Percentiles rank a stretch among this genome's conserved stretches.
phyloP scores from a whole-genome alignment of 164 flowering plant genomes.

The Chloranthus sessilifolius region DNA sequence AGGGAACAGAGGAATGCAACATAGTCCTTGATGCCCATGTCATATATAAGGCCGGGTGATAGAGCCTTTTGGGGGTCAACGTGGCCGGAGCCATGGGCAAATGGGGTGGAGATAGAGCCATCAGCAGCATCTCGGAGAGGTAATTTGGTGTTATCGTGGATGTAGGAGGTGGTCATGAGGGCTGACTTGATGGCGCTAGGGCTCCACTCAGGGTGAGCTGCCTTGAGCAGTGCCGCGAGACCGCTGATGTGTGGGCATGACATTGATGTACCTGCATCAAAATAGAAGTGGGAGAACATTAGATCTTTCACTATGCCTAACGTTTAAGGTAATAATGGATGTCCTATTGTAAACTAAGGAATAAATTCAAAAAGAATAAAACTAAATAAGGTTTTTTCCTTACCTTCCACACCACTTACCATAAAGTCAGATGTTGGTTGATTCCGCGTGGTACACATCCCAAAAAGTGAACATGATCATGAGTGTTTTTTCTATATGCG shows the following conservation, averaged over 20 bases:
- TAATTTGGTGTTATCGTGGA: constrained; percentile 54
- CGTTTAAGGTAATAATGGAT: no score
- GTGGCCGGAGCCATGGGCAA: constrained; percentile 78
- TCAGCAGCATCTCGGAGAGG: constrained; percentile 59
- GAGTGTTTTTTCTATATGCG: no score
- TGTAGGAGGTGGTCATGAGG: constrained; percentile 84
- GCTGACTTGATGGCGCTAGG: constrained; percentile 91
- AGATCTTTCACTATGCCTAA: no score
- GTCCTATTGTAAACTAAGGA: no score
- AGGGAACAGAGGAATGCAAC: constrained; percentile 66
- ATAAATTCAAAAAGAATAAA: no score
- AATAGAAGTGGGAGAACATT: not conserved
- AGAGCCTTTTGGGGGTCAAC: constrained; percentile 75
- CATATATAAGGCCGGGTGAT: constrained; percentile 81
- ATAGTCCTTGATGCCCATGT: constrained; percentile 51
- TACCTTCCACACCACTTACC: no score
- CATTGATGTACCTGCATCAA: constrained; percentile 78
- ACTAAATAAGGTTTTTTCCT: no score
- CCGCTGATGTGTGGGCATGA: constrained; percentile 94
- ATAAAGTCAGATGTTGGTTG: no score
- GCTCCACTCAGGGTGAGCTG: constrained; percentile 89
- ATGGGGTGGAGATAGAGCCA: constrained; percentile 49
- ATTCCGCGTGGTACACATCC: no score
- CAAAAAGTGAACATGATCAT: no score
- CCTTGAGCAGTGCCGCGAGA: constrained; percentile 76